Base-by-base conservation (phyloP, 306 rosid species). In the Prosopis cineraria region DNA sequence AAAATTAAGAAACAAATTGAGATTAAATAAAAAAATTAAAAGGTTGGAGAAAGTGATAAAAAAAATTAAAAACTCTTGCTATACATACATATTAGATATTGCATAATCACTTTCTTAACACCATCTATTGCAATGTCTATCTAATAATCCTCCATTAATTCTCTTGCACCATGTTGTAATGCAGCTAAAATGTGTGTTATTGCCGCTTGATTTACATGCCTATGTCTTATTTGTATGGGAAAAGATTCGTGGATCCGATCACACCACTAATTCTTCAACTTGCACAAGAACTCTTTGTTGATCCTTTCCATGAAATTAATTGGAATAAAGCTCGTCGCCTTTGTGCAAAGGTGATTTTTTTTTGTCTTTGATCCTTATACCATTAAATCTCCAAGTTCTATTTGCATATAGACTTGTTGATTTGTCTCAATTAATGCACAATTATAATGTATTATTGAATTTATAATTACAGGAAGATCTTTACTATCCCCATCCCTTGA, bases 181-280 rank as follows among this genome's bases (percentile, higher is more conserved):
- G 80, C 88, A 91, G 98, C 92, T 19, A 91, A 93, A 86, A 91
- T 93, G 97, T 90, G 84, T 93, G 97, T 81, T 88, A 91, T 34
- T 91, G 93, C 24, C 93, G 98, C 19, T 47, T 88, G 88, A 87
- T 89, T 3, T 90, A 84, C 86, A 84, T 93, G 87, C 95, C 97
- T 5, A 93, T 93, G 98, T 93, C 98, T 0, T 93, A 93, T 76
- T 82, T 93, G 12, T 91, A 88, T 33, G 96, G 96, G 5, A 89
- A 81, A 75, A 84, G 88, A 56, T 93, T 91, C 79, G 96, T 90
- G 45, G 97, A 90, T 31, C 88, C 86, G 27, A 90, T 91, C 76
- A 93, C 98, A 48, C 89, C 92, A 10, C 92, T 93, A 6, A 84
- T 93, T 52, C 79, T 73, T 55, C 83, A 90, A 12, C 77, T 91